Evolutionary conservation across 805 yeast species (phyloP), one percentile per base, ranked within the genome.

Genomic region (Wickerhamiella shivajii): DNA sequence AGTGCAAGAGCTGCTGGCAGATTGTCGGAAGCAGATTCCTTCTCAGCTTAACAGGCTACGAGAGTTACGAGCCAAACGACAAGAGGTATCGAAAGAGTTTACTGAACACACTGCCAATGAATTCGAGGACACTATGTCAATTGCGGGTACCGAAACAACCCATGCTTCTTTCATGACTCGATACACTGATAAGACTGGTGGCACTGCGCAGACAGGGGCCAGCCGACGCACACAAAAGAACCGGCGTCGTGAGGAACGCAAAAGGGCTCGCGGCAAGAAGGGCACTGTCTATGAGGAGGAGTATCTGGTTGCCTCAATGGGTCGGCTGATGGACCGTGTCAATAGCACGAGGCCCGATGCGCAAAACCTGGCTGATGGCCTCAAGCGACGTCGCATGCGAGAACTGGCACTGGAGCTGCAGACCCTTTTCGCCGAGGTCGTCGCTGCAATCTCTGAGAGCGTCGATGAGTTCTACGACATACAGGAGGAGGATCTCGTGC

Each of bases 231-330:
- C 98, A 0, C 69, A 92, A 5, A 90, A 90, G 59, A 90, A 90
- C 56, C 71, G 75, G 44, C 79, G 94, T 53, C 71, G 98, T 44
- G 96, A 87, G 56, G 98, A 87, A 52, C 71, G 98, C 48, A 90
- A 90, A 60, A 69, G 74, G 39, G 99, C 98, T 2, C 72, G 93
- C 47, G 99, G 99, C 39, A 83, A 92, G 63, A 90, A 90, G 60
- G 97, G 97, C 29, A 87, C 96, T 5, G 78, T 90, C 14, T 90
- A 90, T 50, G 99, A 90, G 55, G 98, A 90, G 53, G 97, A 90
- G 53, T 90, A 90, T 54, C 67, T 90, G 37, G 75, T 90, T 30
- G 72, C 71, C 45, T 85, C 96, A 3, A 73, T 81, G 38, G 90
- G 93, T 3, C 72, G 99, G 51, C 65, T 90, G 52, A 57, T 83